phyloP scores from a whole-genome alignment of 768 basidiomycete genomes.

The Pulveroboletus sp. region DNA sequence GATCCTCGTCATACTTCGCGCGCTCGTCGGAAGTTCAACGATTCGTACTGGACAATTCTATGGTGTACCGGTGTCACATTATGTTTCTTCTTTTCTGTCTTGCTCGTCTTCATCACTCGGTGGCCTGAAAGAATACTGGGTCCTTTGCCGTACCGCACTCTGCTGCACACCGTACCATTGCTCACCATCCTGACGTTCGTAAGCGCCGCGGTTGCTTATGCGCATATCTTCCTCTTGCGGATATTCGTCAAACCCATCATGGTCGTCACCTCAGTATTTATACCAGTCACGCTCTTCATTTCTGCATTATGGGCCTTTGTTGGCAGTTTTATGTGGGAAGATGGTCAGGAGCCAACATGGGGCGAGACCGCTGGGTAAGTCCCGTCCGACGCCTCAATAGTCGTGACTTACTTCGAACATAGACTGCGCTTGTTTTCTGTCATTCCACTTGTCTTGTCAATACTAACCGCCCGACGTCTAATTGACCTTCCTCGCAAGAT shows the following conservation, averaged over 20 bases:
- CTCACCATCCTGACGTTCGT: constrained; percentile 66
- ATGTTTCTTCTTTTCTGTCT: constrained; percentile 58
- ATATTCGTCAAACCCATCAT: constrained; percentile 84
- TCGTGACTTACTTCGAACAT: constrained; percentile 7
- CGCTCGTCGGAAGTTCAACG: constrained; percentile 67
- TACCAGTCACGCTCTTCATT: constrained; percentile 67
- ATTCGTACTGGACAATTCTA: constrained; percentile 63
- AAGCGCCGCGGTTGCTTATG: constrained; percentile 68
- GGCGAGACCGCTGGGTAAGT: constrained; percentile 76
- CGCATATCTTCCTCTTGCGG: constrained; percentile 69
- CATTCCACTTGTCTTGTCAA: constrained; percentile 63
- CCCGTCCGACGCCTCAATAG: background rate
- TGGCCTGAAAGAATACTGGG: constrained; percentile 33
- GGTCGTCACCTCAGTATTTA: constrained; percentile 68
- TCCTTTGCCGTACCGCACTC: constrained; percentile 56
- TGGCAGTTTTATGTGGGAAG: constrained; percentile 67
- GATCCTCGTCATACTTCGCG: constrained; percentile 67
- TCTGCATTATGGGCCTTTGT: constrained; percentile 79
- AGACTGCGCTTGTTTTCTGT: constrained; percentile 64
- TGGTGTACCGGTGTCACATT: constrained; percentile 58
- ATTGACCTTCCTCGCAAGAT: constrained; percentile 66
- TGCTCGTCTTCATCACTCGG: constrained; percentile 57
- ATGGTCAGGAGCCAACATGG: constrained; percentile 62
- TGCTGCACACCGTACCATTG: constrained; percentile 74
- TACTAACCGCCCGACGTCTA: constrained; percentile 68